Evolutionary conservation across 139 green algal genomes (phyloP).

Genomic region (Chlamydomonas asymmetrica): DNA sequence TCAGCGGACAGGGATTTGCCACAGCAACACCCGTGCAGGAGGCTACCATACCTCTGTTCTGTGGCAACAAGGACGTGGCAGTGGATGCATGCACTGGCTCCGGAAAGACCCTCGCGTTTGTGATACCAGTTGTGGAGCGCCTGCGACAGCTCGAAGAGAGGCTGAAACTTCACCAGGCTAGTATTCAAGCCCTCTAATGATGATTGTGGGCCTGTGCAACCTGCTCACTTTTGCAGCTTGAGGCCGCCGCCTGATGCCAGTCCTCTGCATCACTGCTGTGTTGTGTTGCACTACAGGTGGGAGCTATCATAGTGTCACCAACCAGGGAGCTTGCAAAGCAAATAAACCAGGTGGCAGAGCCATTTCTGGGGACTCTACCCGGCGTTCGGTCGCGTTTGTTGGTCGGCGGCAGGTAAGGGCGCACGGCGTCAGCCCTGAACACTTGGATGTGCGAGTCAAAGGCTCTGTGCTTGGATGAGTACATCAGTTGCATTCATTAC

Average conservation of each 20-base stretch:
- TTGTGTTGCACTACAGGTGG: constrained; percentile 64
- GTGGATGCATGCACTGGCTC: constrained; percentile 96
- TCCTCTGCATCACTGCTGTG: background rate
- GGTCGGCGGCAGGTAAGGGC: constrained; percentile 79
- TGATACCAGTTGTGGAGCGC: constrained; percentile 92
- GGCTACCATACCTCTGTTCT: constrained; percentile 90
- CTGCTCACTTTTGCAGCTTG: background rate
- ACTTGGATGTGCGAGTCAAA: too few relatives aligned
- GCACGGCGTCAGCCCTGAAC: too few relatives aligned
- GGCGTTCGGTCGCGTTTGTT: constrained; percentile 58
- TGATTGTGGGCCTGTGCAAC: background rate
- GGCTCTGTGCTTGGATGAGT: too few relatives aligned
- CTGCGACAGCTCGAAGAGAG: constrained; percentile 67
- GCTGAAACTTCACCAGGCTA: constrained; percentile 80
- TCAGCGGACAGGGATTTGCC: constrained; percentile 64
- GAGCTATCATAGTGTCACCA: constrained; percentile 88
- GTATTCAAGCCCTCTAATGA: background rate
- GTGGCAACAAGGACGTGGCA: constrained; percentile 92
- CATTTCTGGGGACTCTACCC: constrained; percentile 72
- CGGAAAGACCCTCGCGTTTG: constrained; percentile 97
- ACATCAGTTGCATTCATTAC: too few relatives aligned
- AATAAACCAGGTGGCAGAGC: constrained; percentile 80
- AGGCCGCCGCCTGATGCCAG: too few relatives aligned
- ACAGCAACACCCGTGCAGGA: constrained; percentile 90
- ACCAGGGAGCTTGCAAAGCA: constrained; percentile 94